phyloP scores from a whole-genome alignment of 2,329 filamentous ascomycete species.

The Hymenoscyphus occultus region DNA sequence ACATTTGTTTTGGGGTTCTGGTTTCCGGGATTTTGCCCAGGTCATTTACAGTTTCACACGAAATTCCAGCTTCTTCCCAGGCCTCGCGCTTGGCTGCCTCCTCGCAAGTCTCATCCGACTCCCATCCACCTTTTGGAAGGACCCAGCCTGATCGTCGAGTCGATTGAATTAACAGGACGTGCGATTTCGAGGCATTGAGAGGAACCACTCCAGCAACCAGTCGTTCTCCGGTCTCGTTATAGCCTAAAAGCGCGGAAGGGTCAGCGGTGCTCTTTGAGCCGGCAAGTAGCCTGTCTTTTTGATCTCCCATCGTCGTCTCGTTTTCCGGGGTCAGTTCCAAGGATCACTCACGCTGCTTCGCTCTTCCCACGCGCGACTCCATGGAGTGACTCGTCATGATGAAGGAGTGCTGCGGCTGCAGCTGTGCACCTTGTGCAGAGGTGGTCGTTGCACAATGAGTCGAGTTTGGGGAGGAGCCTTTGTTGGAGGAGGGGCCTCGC shows the following conservation, averaged over 20 bases:
- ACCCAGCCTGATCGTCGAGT: conserved; percentile 92
- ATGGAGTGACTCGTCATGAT: conserved; percentile 51
- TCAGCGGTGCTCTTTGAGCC: conserved; percentile 25
- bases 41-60: conserved; percentile 79
- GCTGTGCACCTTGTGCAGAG: conserved; percentile 22
- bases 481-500: conserved; percentile 24
- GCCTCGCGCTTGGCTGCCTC: conserved; percentile 86
- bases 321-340: conserved; percentile 6
- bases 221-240: conserved; percentile 86
- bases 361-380: conserved; percentile 73
- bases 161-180: conserved; percentile 91
- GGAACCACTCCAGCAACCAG: conserved; percentile 94
- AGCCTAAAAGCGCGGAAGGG: conserved; percentile 58
- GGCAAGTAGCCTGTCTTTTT: background rate
- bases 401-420: conserved; percentile 31
- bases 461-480: conserved; percentile 17
- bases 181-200: conserved; percentile 77
- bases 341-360: conserved; percentile 72
- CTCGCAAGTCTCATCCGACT: conserved; percentile 84
- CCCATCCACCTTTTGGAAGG: conserved; percentile 96
- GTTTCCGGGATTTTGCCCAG: conserved; percentile 84
- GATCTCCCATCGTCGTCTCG: background rate
- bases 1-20: conserved; percentile 71
- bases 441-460: conserved; percentile 21
- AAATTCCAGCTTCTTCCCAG: conserved; percentile 96